Percentiles rank a stretch among this genome's conserved stretches.
Conservation (phyloP, 257 asterid species). For the Salvia miltiorrhiza region DNA sequence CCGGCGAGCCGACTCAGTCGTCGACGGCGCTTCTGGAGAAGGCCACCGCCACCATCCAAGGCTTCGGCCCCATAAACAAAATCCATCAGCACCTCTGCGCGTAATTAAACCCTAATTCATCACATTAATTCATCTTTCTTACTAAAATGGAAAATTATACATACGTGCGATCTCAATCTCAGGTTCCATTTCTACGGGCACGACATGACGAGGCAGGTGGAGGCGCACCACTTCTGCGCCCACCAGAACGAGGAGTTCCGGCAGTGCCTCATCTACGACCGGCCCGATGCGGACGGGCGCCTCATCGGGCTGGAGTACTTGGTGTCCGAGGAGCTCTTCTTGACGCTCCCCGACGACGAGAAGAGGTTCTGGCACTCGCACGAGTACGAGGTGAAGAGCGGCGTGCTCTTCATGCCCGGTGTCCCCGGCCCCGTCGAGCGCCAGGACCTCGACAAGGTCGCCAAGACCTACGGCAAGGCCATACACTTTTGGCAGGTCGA, state of each 20-base stretch:
- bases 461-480: constrained; percentile 69
- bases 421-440: constrained; percentile 68
- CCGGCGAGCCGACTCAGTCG: constrained; percentile 71
- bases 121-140: too few species aligned
- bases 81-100: constrained; percentile 99
- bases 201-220: constrained; percentile 92
- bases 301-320: constrained; percentile 81
- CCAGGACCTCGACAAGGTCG: constrained; percentile 61
- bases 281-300: constrained; percentile 57
- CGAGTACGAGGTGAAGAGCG: constrained; percentile 83
- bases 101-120: constrained; percentile 21
- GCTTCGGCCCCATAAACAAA: constrained; percentile 76
- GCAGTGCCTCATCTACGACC: constrained; percentile 81
- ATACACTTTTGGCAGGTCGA: constrained; percentile 94
- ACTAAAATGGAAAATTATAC: too few species aligned
- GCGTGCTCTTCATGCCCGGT: constrained; percentile 74
- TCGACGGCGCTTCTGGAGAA: constrained; percentile 67
- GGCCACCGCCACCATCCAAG: constrained; percentile 77
- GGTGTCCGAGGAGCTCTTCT: constrained; percentile 48
- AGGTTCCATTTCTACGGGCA: constrained; percentile 86
- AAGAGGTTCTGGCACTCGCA: constrained; percentile 86
- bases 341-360: constrained; percentile 77
- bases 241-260: constrained; percentile 83
- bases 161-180: too few species aligned
- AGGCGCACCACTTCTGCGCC: constrained; percentile 89